Base-by-base conservation (phyloP, 164 flowering plant species). In the Warburgia ugandensis region DNA sequence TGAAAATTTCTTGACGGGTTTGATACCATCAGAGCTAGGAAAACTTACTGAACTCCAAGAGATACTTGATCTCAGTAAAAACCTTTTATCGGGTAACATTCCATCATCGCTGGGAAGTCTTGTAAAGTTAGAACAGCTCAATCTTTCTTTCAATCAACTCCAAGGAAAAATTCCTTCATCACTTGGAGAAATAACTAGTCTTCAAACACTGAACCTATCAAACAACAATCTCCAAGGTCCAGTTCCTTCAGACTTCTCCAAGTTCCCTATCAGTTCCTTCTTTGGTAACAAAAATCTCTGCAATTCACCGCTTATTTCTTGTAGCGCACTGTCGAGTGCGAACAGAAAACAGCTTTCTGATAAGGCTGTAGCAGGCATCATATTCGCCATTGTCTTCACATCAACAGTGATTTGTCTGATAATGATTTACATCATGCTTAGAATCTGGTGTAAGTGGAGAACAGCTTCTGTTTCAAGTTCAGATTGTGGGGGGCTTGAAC, bases 401-500 rank as follows among this genome's bases (percentile, higher is more conserved):
- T 75, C 98, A 3, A 71, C 86, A 13, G 58, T 85, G 16, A 68
- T 85, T 48, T 87, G 96, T 67, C 22, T 81, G 60, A 63, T 65
- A 13, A 38, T 91, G 86, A 44, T 91, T 9, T 91, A 81, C 55
- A 59, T 66, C 31, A 91, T 91, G 94, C 52, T 81, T n/a, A 81
- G 98, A 56, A 87, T 91, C 6, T 85, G 95, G 90, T 72, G 66
- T 47, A 73, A 78, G 10, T 85, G 87, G 95, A 80, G 84, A 49
- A 73, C 59, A 58, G 84, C 75, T 28, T 58, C 77, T 5, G 64
- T 87, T 37, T 78, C 84, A 1, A 79, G 71, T 63, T 63, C 75
- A 2, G 90, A 77, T 32, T 60, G 55, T 45, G 73, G 72, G 30
- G 75, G 67, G 11, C 29, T 11, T 37, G 82, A 74, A n/a, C 50